phyloP scores from a whole-genome alignment of 768 basidiomycete genomes.

The Panaeolus cyanescens region DNA sequence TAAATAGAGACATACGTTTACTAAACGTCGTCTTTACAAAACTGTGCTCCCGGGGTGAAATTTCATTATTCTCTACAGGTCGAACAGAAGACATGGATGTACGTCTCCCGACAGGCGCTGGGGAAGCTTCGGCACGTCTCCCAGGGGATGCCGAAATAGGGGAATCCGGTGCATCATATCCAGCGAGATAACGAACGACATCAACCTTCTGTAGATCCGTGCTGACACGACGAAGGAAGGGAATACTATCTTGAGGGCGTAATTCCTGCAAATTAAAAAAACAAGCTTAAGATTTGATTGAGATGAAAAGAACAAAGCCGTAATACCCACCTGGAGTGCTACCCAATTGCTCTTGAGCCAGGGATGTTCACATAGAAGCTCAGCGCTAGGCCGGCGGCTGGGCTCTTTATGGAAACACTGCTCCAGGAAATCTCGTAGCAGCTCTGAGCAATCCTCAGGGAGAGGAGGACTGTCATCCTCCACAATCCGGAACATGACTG shows the following conservation, averaged over 20 bases:
- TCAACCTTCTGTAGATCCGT: constrained; percentile 80
- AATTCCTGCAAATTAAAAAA: constrained; percentile 53
- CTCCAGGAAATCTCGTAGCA: constrained; percentile 78
- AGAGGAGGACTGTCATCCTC: constrained; percentile 89
- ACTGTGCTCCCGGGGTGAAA: constrained; percentile 71
- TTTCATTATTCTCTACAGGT: constrained; percentile 46
- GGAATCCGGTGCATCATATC: constrained; percentile 45
- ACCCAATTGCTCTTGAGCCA: constrained; percentile 88
- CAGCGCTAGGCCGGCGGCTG: constrained; percentile 77
- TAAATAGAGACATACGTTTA: constrained; percentile 66
- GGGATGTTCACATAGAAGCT: constrained; percentile 82
- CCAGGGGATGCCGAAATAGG: constrained; percentile 38
- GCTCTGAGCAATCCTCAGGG: constrained; percentile 77
- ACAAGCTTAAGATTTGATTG: neutral
- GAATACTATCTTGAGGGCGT: constrained; percentile 92
- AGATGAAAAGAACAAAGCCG: neutral
- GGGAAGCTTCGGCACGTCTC: constrained; percentile 35
- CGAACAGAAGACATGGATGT: constrained; percentile 40
- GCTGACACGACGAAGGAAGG: constrained; percentile 91
- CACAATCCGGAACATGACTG: constrained; percentile 97
- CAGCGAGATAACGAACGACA: constrained; percentile 52
- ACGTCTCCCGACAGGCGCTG: constrained; percentile 39
- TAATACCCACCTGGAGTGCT: constrained; percentile 65
- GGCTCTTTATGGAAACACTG: constrained; percentile 93
- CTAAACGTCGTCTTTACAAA: constrained; percentile 94